These are phyloP conservation scores for Cordyceps javanica DNA, from an alignment of 2,329 filamentous ascomycete species.

Conservation along the genomic window DNA sequence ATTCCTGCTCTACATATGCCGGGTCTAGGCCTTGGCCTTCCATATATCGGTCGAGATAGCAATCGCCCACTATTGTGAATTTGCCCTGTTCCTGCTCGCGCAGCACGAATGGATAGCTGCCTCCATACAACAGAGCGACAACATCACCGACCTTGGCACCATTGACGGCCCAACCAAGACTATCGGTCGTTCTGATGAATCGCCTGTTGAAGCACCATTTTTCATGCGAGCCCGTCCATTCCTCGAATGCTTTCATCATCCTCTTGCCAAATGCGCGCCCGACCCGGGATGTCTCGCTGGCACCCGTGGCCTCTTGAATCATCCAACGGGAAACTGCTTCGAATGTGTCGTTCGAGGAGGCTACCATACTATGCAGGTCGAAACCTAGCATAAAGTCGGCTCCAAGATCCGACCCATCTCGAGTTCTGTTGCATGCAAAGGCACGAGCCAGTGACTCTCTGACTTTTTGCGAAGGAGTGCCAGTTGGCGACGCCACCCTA, in stretches of 20 bases:
- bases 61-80: background rate
- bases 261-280: background rate
- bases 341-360: background rate
- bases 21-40: background rate
- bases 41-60: background rate
- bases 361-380: background rate
- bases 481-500: background rate
- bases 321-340: background rate
- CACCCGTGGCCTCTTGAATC: background rate
- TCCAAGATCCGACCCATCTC: background rate
- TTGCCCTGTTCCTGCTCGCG: background rate
- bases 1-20: background rate
- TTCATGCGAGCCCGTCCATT: background rate
- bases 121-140: background rate
- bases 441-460: background rate
- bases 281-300: background rate
- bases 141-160: background rate
- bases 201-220: background rate
- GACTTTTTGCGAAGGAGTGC: background rate
- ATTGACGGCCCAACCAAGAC: background rate
- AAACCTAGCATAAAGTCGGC: background rate
- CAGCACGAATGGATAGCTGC: background rate
- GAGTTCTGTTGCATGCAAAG: background rate
- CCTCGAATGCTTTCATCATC: background rate
- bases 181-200: background rate